Conservation (phyloP, 2,329 filamentous ascomycete genomes). For the Xylariaceae sp. region DNA sequence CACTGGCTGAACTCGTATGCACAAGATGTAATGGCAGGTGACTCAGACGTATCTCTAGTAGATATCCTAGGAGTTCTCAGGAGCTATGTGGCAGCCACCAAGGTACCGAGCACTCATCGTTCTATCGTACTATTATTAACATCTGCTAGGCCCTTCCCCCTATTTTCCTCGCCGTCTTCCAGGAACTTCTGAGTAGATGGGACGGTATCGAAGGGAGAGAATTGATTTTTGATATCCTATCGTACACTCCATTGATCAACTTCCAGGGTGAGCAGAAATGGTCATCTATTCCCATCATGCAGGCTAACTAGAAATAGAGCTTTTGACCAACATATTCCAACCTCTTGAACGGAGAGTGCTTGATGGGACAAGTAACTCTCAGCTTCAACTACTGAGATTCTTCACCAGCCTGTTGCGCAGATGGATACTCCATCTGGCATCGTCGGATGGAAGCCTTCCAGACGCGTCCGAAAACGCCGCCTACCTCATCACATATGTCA, state of each 20-base stretch:
- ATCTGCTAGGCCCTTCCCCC: conserved; percentile 39
- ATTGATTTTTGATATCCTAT: conserved; percentile 53
- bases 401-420: conserved; percentile 63
- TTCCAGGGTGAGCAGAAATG: conserved; percentile 47
- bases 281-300: neutral
- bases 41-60: conserved; percentile 44
- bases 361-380: conserved; percentile 46
- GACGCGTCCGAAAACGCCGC: conserved; percentile 37
- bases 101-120: conserved; percentile 37
- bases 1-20: conserved; percentile 56
- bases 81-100: conserved; percentile 52
- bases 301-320: conserved; percentile 39
- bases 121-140: conserved; percentile 13
- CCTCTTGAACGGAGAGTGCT: conserved; percentile 49
- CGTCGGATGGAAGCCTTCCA: conserved; percentile 34
- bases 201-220: conserved; percentile 52
- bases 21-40: conserved; percentile 50
- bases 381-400: conserved; percentile 56
- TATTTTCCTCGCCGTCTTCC: conserved; percentile 46
- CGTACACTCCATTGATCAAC: conserved; percentile 47
- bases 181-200: conserved; percentile 54
- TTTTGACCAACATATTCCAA: conserved; percentile 44
- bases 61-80: conserved; percentile 52
- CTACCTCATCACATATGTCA: conserved; percentile 44
- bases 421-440: conserved; percentile 47